A percentile compares a stretch with the other conserved stretches of the same genome.
These are phyloP conservation scores for Pyracantha coccinea DNA, from an alignment of 331 rosid genomes.

Conservation along the genomic window DNA sequence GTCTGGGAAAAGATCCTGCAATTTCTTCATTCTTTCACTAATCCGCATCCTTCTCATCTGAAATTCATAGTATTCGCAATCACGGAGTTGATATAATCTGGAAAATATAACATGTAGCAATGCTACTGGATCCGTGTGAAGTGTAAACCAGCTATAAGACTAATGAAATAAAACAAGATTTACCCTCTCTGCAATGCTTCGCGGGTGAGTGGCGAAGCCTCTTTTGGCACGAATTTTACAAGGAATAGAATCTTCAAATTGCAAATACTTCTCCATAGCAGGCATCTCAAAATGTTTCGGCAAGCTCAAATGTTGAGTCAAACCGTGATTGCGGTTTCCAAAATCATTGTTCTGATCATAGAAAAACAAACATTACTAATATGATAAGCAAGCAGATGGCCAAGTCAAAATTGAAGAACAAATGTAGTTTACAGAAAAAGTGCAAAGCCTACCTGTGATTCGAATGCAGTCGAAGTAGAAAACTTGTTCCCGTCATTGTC, in stretches of 20 bases:
- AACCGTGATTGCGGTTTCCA: constrained; percentile 26
- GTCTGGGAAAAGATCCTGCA: constrained; percentile 70
- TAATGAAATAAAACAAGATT: constrained; percentile 2
- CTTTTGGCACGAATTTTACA: constrained; percentile 84
- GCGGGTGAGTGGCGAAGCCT: constrained; percentile 95
- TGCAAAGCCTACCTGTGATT: constrained; percentile 37
- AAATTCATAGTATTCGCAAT: not conserved
- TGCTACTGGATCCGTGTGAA: not conserved
- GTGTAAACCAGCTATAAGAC: not conserved
- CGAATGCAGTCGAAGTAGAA: constrained; percentile 39
- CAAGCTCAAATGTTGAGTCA: constrained; percentile 69
- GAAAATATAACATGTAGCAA: not conserved
- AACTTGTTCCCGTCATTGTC: constrained; percentile 46
- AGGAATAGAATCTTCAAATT: constrained; percentile 56
- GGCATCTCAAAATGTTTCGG: constrained; percentile 47
- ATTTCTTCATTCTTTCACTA: constrained; percentile 81
- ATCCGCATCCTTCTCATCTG: constrained; percentile 79
- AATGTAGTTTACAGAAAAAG: not conserved
- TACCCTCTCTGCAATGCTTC: constrained; percentile 99
- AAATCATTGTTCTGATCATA: constrained; percentile 33
- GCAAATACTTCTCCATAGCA: constrained; percentile 40
- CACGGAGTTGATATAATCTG: not conserved
- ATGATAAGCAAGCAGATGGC: not conserved
- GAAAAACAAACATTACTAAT: not conserved
- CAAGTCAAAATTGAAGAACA: not conserved